phyloP scores from a whole-genome alignment of 2,329 filamentous ascomycete genomes.

The Diplodia scrobiculata region DNA sequence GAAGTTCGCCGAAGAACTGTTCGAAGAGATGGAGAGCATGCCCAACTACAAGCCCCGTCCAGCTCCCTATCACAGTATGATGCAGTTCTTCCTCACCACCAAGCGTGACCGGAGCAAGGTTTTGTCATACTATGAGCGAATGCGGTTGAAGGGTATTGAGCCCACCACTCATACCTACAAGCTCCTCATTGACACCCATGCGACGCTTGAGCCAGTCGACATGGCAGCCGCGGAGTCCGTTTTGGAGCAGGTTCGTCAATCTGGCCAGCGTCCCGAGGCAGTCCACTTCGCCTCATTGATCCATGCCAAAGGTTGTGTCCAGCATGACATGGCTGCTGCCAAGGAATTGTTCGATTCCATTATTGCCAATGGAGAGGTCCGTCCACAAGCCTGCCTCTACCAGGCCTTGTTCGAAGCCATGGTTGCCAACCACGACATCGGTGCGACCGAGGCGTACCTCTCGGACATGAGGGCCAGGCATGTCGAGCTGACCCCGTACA shows the following conservation, averaged over 20 bases:
- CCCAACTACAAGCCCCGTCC: conserved; percentile 98
- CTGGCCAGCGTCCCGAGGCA: conserved; percentile 77
- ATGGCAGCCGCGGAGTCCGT: conserved; percentile 85
- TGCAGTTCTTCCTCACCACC: conserved; percentile 98
- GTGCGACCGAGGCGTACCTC: conserved; percentile 69
- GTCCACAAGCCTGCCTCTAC: conserved; percentile 82
- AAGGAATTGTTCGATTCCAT: conserved; percentile 80
- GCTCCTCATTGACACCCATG: conserved; percentile 91
- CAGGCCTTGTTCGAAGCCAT: conserved; percentile 96
- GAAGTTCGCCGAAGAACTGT: conserved; percentile 95
- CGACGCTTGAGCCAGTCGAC: conserved; percentile 87
- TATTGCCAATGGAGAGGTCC: conserved; percentile 65
- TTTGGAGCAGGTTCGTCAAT: conserved; percentile 72
- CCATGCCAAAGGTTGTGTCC: conserved; percentile 90
- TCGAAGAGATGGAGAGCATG: conserved; percentile 99
- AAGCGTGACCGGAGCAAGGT: conserved; percentile 96
- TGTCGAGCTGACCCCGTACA: conserved; percentile 92
- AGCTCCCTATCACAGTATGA: conserved; percentile 98
- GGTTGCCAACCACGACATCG: conserved; percentile 88
- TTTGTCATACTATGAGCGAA: conserved; percentile 89
- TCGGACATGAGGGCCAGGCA: conserved; percentile 70
- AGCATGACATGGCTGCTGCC: conserved; percentile 86
- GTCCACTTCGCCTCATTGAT: conserved; percentile 96
- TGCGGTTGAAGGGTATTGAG: conserved; percentile 81
- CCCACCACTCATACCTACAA: conserved; percentile 98